These are phyloP conservation scores for Blastobotrys serpentis DNA, from an alignment of 1,139 yeast genomes.

Conservation along the genomic window DNA sequence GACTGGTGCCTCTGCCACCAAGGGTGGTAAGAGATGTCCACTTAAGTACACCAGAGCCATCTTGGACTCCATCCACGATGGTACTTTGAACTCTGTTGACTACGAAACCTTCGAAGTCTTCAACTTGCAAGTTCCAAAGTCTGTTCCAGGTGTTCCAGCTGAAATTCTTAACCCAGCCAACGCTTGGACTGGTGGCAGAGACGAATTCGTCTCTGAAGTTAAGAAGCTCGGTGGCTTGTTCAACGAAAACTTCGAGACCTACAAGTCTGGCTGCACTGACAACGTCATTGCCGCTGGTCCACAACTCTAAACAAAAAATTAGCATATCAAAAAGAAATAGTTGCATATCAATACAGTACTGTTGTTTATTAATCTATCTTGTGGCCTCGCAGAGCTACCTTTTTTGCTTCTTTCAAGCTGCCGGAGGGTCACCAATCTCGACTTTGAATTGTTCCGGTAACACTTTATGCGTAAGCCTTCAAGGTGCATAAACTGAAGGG, in stretches of 20 bases:
- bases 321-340: not conserved
- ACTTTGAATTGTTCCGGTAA: no score
- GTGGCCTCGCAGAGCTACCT: not conserved
- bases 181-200: slow-evolving; percentile 75
- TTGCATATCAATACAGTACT: slow-evolving; percentile 3
- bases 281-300: slow-evolving; percentile 97
- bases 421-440: no score
- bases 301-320: slow-evolving; percentile 23
- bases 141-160: slow-evolving; percentile 77
- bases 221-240: slow-evolving; percentile 73
- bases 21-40: slow-evolving; percentile 97
- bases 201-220: slow-evolving; percentile 68
- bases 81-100: slow-evolving; percentile 75
- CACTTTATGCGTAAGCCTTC: no score
- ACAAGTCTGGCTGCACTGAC: slow-evolving; percentile 75
- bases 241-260: slow-evolving; percentile 81
- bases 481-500: no score
- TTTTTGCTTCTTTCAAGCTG: slow-evolving; percentile 3
- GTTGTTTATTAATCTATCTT: slow-evolving; percentile 5
- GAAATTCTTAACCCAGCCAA: slow-evolving; percentile 85
- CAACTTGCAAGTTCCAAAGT: slow-evolving; percentile 82
- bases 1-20: slow-evolving; percentile 91
- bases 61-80: slow-evolving; percentile 91
- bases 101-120: slow-evolving; percentile 84
- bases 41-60: slow-evolving; percentile 97